Base-by-base conservation (phyloP, 371 early-diverging fungal species). In the Batrachochytrium dendrobatidis region DNA sequence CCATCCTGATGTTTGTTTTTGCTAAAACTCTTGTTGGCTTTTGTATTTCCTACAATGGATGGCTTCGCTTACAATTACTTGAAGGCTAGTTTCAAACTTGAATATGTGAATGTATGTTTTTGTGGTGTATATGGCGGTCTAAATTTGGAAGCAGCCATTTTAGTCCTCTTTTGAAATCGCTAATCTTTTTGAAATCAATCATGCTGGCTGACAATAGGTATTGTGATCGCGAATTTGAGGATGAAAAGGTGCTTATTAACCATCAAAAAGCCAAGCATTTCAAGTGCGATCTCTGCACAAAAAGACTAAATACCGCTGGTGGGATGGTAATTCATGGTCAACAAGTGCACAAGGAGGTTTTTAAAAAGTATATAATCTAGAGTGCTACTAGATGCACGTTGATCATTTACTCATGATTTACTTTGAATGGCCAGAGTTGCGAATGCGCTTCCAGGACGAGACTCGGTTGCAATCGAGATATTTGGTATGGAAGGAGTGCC, bases 401-500 rank as follows among this genome's bases (percentile, higher is more conserved):
- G 48, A 46, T 28, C 7, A 5, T 17, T 5, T 22, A 18, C 48
- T 6, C 48, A 8, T 5, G 5, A 22, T 18, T 8, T 6, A 18
- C 18, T 46, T 1, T 6, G 44, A 7, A 31, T 35, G 60, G 29
- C 43, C 31, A 90, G 89, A 56, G 91, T 94, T 10, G 88, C 90
- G 7, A 93, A 94, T 70, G 89, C 94, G 28, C 59, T 93, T 25
- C 78, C 82, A 29, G 93, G 93, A 35, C 83, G 94, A 56, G 94
- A 94, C 48, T 80, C 83, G 15, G 69, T 83, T 26, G 92, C 94
- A 22, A 73, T 91, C 55, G 94, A 94, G 65, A 93, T 96, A 52
- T 92, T 91, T 71, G 97, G 95, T 25, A 96, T 92, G 89, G 87
- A 87, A 60, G 94, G 94, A 6, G 86, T 96, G 43, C 97, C 97